Base-by-base conservation (phyloP, 108 stramenopile species). In the Aurantiochytrium sp. region DNA sequence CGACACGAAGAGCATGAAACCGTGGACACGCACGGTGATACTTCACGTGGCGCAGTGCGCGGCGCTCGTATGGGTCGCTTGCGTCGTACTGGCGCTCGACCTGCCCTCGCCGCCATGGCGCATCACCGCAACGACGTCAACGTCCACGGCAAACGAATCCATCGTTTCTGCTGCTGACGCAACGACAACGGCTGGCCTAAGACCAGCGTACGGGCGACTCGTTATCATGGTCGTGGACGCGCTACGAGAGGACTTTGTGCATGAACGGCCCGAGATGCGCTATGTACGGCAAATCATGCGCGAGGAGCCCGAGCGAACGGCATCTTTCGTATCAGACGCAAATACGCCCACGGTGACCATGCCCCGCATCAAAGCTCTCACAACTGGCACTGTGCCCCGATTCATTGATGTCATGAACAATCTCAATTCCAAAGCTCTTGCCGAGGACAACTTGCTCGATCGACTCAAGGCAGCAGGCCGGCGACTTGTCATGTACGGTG, bases 261-360 rank as follows among this genome's bases (percentile, higher is more conserved):
- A 47, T 12, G 51, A 83, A 16, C 12, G 76, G 25, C 25, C 45
- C 6, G 76, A 83, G 25, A 83, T 83, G 76, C 45, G 76, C 49
- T 83, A 21, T 35, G 76, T 83, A 12, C 19, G 76, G 51, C 51
- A 47, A 45, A 43, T 83, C 49, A 6, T 53, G n/a, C 51, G 45
- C n/a, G 45, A 47, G 23, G 49, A 53, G 76, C 76, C 76, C 4
- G 49, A 83, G n/a, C 19, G 45, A 6, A 53, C 76, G 10, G 45
- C 76, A 2, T 47, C 76, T 12, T 83, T 83, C 51, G 76, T 83
- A 12, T 47, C 76, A 6, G 51, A 53, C 51, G 76, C 76, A 55
- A 83, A 83, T 45, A 83, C 76, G 6, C 76, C 76, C 19, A 83
- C 76, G 51, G 76, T 83, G 23, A 83, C 76, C 45, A 83, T 83